These are phyloP conservation scores for Daldinia caldariorum DNA, from an alignment of 495 filamentous ascomycete species.

Conservation along the genomic window DNA sequence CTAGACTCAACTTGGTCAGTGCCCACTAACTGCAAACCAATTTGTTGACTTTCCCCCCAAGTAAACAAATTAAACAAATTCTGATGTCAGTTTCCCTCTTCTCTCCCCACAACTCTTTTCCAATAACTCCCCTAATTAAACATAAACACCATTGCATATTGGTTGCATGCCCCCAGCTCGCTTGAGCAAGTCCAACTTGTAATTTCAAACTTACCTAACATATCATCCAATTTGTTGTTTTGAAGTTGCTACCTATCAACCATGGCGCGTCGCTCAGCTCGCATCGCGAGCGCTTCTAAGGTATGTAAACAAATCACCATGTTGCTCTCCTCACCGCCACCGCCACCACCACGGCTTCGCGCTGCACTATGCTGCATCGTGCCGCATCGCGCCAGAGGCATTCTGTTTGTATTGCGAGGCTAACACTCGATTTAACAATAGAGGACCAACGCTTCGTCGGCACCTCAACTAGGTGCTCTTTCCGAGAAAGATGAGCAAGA, in stretches of 20 bases:
- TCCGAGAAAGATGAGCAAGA: constrained; percentile 58
- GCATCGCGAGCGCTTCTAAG: constrained; percentile 56
- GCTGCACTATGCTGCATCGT: constrained; percentile 4
- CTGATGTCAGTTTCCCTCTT: constrained; percentile 35
- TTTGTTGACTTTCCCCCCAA: constrained; percentile 32
- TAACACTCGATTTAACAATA: constrained; percentile 8
- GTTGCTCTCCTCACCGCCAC: constrained; percentile 29
- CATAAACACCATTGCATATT: constrained; percentile 33
- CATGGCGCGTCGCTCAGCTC: constrained; percentile 58
- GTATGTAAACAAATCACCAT: constrained; percentile 47
- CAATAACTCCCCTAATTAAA: constrained; percentile 29
- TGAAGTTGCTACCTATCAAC: constrained; percentile 12
- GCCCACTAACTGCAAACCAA: constrained; percentile 17
- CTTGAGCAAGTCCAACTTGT: constrained; percentile 4
- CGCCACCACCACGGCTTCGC: constrained; percentile 26
- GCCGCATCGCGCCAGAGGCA: background rate
- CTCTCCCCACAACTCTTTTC: constrained; percentile 33
- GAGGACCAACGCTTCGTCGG: constrained; percentile 39
- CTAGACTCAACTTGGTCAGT: constrained; percentile 3
- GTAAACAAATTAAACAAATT: constrained; percentile 27
- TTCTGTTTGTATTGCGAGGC: background rate
- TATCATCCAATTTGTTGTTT: constrained; percentile 3
- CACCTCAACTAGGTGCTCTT: constrained; percentile 55
- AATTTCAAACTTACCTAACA: constrained; percentile 4
- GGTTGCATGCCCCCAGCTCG: constrained; percentile 22